Evolutionary conservation across 805 yeast species (phyloP).

Genomic region (Pichia insulana): DNA sequence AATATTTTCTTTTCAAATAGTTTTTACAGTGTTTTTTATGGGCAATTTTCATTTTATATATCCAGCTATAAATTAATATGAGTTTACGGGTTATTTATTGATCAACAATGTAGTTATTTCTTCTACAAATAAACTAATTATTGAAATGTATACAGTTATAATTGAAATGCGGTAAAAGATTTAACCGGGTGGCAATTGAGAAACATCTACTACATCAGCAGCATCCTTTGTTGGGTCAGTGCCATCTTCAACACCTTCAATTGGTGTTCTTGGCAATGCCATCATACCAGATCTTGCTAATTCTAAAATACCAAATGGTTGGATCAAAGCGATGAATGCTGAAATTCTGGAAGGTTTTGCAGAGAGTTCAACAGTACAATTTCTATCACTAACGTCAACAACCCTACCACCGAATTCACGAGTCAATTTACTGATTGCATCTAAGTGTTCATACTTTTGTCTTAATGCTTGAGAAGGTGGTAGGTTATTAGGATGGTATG

Average conservation of each 20-base stretch:
- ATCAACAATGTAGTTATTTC: not conserved
- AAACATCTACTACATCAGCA: slow-evolving; percentile 70
- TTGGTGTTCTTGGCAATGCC: slow-evolving; percentile 95
- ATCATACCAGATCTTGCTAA: slow-evolving; percentile 97
- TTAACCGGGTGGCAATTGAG: slow-evolving; percentile 93
- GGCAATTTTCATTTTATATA: not conserved
- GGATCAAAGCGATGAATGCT: slow-evolving; percentile 77
- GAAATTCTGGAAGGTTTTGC: slow-evolving; percentile 91
- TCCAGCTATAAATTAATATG: not conserved
- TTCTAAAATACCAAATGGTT: slow-evolving; percentile 94
- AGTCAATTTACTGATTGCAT: slow-evolving; percentile 71
- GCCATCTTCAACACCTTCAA: slow-evolving; percentile 48
- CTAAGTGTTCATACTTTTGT: slow-evolving; percentile 84
- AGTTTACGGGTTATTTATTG: not conserved
- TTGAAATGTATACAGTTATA: not conserved
- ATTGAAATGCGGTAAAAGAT: not conserved
- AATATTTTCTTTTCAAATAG: too few relatives aligned
- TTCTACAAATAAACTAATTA: not conserved
- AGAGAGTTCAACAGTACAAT: slow-evolving; percentile 86
- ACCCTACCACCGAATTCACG: slow-evolving; percentile 87
- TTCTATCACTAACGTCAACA: slow-evolving; percentile 86
- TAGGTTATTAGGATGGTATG: slow-evolving; percentile 81
- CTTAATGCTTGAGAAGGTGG: slow-evolving; percentile 89
- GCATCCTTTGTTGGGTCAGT: slow-evolving; percentile 44
- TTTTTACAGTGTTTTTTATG: too few relatives aligned